Percentiles rank a stretch among this genome's conserved stretches.
Evolutionary conservation across 129 eudicot species (phyloP).

Genomic region (Chrysanthemum lavandulifolium): DNA sequence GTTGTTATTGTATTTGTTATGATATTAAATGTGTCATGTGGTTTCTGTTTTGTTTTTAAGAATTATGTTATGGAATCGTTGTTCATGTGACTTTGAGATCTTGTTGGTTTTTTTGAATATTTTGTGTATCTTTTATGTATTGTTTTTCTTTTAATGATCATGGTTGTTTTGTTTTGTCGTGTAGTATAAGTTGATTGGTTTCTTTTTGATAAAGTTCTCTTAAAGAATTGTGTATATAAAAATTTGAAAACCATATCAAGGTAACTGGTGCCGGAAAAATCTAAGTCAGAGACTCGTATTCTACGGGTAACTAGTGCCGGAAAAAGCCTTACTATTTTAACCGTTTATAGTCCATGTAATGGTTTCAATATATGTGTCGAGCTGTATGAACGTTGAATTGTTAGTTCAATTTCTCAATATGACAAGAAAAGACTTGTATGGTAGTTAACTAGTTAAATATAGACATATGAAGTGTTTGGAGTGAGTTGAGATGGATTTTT

Average conservation of each 20-base stretch:
- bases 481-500: background rate
- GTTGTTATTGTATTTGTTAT: background rate
- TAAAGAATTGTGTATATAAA: background rate
- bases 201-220: background rate
- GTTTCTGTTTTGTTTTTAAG: background rate
- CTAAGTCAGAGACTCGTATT: too few relatives aligned
- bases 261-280: too few relatives aligned
- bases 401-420: too few relatives aligned
- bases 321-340: too few relatives aligned
- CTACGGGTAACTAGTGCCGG: too few relatives aligned
- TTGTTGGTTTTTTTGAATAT: background rate
- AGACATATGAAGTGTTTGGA: background rate
- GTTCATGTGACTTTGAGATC: background rate
- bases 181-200: background rate
- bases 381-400: too few relatives aligned
- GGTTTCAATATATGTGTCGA: too few relatives aligned
- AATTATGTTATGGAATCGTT: conserved; percentile 11
- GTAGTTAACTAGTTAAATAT: background rate
- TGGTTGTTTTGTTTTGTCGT: background rate
- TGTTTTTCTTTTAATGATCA: background rate
- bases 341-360: too few relatives aligned
- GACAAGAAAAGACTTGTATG: background rate
- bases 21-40: conserved; percentile 4
- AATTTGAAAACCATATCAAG: background rate
- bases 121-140: background rate